Evolutionary conservation across 2,329 filamentous ascomycete species (phyloP), one percentile per base, ranked within the genome.

Genomic region (Calonectria fujianensis): DNA sequence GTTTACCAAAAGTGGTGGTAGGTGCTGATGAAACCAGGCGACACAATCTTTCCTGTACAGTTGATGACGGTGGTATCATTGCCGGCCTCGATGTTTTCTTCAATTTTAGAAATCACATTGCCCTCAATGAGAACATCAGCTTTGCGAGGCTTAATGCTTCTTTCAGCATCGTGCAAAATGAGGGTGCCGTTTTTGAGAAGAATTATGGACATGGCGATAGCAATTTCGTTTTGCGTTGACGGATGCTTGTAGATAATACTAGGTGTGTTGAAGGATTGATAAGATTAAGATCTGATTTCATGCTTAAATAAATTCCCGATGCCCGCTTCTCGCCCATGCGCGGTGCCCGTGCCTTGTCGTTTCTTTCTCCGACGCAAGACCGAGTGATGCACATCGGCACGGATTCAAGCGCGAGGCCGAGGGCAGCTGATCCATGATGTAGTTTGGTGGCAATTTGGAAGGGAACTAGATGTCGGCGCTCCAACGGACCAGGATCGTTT

Each of bases 1-100:
- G 69, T n/a, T 20, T 75, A 69, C 73, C 64, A 75, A 1, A 73
- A 27, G 45, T 75, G 70, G 54, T 73, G 73, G 32, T 75, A 64
- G 3, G 73, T 74, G 37, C 66, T 65, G 29, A 74, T 64, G 14
- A 74, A 74, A 5, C 73, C 73, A n/a, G 73, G 73, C 1, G 73
- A 74, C 5, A 74, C 51, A 27, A 74, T 50, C 27, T 74, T 74
- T 27, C 51, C 51, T 18, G 51, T 29, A 32, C 51, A 54, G 10
- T 54, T 13, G 51, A 54, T 54, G 14, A 54, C n/a, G 4, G 16
- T 32, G 29, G 51, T 54, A 18, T 32, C 51, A 18, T 32, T 16
- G 1, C 29, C 51, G 29, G 11, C 27, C 14, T 54, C 51, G 8
- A 54, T 54, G 13, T 9, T 7, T 2, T 32, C 27, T 54, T 54